Conservation (phyloP, 2,329 filamentous ascomycete species). For the Orbilia blumenaviensis region DNA sequence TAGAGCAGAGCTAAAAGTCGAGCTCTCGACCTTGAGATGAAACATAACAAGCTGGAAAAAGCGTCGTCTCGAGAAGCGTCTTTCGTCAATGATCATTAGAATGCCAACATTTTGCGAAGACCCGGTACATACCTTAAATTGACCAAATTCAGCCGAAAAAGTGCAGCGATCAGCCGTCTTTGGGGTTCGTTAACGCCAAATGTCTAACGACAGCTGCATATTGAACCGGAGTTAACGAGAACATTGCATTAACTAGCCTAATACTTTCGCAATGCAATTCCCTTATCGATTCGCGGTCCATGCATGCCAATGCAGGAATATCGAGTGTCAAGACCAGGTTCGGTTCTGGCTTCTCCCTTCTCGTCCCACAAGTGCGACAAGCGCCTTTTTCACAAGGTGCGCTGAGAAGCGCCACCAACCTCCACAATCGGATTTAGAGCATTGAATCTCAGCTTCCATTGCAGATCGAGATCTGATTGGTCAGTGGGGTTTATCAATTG, state of each 20-base stretch:
- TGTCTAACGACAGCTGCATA: background rate
- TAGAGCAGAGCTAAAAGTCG: background rate
- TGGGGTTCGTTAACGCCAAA: background rate
- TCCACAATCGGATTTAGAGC: background rate
- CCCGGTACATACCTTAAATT: no score
- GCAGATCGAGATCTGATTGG: background rate
- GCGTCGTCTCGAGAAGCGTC: background rate
- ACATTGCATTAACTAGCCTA: background rate
- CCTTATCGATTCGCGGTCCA: constrained; percentile 9
- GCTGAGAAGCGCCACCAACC: background rate
- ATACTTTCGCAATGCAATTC: background rate
- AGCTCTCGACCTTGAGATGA: constrained; percentile 3
- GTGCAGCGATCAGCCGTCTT: background rate
- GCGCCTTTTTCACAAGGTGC: constrained; percentile 9
- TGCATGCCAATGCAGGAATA: constrained; percentile 3
- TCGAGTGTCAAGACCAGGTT: background rate
- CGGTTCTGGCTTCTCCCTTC: background rate
- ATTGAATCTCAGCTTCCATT: background rate
- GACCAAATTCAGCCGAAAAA: constrained; percentile 3
- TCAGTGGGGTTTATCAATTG: background rate
- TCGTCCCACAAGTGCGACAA: constrained; percentile 4
- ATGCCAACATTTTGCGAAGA: background rate
- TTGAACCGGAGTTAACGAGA: constrained; percentile 5
- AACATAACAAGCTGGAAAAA: background rate
- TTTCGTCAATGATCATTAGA: background rate